A percentile compares a stretch with the other conserved stretches of the same genome.
phyloP scores from a whole-genome alignment of 306 rosid species.

The Geum urbanum region DNA sequence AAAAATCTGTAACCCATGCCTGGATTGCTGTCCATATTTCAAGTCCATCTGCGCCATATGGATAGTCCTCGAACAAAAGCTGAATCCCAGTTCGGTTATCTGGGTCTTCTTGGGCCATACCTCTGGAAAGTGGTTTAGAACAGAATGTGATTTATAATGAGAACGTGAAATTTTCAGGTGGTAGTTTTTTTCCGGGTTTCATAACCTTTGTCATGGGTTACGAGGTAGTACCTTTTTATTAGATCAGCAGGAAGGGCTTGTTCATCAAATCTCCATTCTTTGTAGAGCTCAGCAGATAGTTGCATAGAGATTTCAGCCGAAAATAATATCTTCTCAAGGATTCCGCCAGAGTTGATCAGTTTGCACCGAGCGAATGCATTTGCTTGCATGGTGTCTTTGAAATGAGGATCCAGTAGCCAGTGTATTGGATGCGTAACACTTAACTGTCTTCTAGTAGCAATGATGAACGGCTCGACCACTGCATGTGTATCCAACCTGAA shows the following conservation, averaged over 20 bases:
- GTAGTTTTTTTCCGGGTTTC: neutral
- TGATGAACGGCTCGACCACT: slow-evolving; percentile 73
- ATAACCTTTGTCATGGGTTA: neutral
- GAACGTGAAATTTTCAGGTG: neutral
- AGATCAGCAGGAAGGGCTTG: slow-evolving; percentile 80
- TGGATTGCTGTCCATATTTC: slow-evolving; percentile 73
- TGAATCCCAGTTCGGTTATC: slow-evolving; percentile 49
- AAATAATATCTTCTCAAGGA: slow-evolving; percentile 50
- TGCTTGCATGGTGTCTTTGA: slow-evolving; percentile 65
- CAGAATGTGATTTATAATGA: neutral
- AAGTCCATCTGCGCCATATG: slow-evolving; percentile 71
- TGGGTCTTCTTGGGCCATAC: slow-evolving; percentile 52
- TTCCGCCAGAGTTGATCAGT: slow-evolving; percentile 55
- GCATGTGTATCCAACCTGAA: slow-evolving; percentile 70
- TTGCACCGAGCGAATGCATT: slow-evolving; percentile 52
- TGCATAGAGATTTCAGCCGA: slow-evolving; percentile 65
- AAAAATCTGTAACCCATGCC: slow-evolving; percentile 57
- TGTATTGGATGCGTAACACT: slow-evolving; percentile 76
- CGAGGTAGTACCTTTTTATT: slow-evolving; percentile 45
- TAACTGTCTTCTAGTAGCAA: slow-evolving; percentile 69
- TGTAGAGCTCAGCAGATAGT: slow-evolving; percentile 55
- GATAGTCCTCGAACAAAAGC: slow-evolving; percentile 61
- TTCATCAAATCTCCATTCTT: slow-evolving; percentile 61
- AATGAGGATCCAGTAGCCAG: slow-evolving; percentile 59
- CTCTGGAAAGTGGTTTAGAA: slow-evolving; percentile 33